Evolutionary conservation across 495 filamentous ascomycete genomes (phyloP), one percentile per base, ranked within the genome.

Genomic region (Bacidia rubella): DNA sequence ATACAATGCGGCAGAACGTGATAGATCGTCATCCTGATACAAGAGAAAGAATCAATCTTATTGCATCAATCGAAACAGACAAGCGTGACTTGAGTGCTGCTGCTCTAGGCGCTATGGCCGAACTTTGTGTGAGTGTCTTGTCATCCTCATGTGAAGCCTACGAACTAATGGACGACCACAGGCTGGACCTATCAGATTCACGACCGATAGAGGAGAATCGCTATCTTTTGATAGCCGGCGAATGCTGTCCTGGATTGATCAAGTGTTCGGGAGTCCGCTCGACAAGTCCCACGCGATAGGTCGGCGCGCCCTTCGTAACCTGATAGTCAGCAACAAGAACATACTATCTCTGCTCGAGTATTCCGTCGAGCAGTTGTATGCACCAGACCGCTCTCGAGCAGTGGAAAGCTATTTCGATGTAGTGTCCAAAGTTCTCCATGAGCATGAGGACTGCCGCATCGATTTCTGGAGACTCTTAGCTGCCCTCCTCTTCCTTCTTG

Each of bases 381-480:
- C 81, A 9, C 72, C 80, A 2, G 82, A 85, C 54, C 74, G 77
- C 2, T 75, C 87, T 1, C 94, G 90, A 64, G 81, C 90, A 11
- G 72, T 95, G 3, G 88, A 92, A 59, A 97, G 90, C 66, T 97
- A 96, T 64, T 96, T 98, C 60, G 85, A 87, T 51, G 90, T 95
- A 1, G 85, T 95, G 11, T 86, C 82, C 2, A 78, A 90, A 57
- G 85, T 97, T 11, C 75, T 98, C 1, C 76, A 82, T 21, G 87
- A 93, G 60, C 74, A 88, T 39, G 72, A 76, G 12, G 80, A 90
- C 57, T 92, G 93, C 55, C 77, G 79, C 12, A 73, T 83, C n/a
- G 77, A 82, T 12, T 95, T 95, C 62, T 95, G 88, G 87, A 87
- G 83, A 64, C 77, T 95, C 12, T 66, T 97, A 32, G 85, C 86